phyloP scores from a whole-genome alignment of 2,329 filamentous ascomycete species.

The Apiospora rasikravindrae region DNA sequence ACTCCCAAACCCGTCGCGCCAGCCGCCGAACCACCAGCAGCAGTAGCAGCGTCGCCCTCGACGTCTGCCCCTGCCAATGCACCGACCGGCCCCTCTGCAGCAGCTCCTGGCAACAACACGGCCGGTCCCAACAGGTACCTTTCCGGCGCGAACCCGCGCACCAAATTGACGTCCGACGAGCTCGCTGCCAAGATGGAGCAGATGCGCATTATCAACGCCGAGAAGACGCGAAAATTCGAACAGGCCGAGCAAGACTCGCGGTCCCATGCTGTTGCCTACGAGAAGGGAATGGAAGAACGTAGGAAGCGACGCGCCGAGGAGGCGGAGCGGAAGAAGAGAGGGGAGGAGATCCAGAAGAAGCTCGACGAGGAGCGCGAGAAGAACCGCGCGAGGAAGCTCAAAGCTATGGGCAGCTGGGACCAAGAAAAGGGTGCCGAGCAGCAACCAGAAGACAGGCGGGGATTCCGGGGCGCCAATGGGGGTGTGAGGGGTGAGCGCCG shows the following conservation, averaged over 20 bases:
- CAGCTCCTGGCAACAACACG: conserved; percentile 40
- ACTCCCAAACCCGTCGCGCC: conserved; percentile 21
- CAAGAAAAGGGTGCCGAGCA: conserved; percentile 56
- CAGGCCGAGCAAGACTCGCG: conserved; percentile 62
- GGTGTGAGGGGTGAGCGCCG: conserved; percentile 46
- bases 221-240: conserved; percentile 64
- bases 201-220: conserved; percentile 63
- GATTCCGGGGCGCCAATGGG: conserved; percentile 47
- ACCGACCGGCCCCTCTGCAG: conserved; percentile 23
- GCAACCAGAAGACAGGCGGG: conserved; percentile 47
- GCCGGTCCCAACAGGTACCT: conserved; percentile 49
- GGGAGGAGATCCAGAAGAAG: conserved; percentile 56
- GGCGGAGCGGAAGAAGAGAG: conserved; percentile 55
- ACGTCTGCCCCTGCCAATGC: conserved; percentile 9
- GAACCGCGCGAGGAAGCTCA: conserved; percentile 66
- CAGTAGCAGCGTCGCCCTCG: conserved; percentile 23
- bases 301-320: conserved; percentile 57
- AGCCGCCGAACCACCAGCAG: conserved; percentile 20
- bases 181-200: conserved; percentile 64
- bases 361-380: conserved; percentile 65
- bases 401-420: conserved; percentile 65
- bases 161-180: conserved; percentile 64
- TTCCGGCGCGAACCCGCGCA: conserved; percentile 63
- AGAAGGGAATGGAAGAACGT: conserved; percentile 61
- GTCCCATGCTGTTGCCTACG: conserved; percentile 59